Conservation (phyloP, 805 yeast species). For the Metschnikowia noctiluminum region DNA sequence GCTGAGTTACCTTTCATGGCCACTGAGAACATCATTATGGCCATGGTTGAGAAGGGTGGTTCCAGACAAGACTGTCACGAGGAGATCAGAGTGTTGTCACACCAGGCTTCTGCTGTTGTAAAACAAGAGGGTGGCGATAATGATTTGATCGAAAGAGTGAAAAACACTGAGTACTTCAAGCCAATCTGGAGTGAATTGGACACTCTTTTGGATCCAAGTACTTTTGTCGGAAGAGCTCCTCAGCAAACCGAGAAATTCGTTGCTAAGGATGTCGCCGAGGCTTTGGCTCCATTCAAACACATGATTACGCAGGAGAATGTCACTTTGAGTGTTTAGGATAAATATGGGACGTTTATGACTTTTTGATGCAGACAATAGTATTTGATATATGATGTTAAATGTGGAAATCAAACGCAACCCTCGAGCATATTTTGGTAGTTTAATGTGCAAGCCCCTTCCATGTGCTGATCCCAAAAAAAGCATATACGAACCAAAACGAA, state of each 20-base stretch:
- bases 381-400: neutral
- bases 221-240: constrained; percentile 98
- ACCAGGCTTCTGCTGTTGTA: constrained; percentile 95
- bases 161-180: constrained; percentile 71
- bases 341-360: neutral
- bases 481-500: no score
- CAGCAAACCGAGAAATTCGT: constrained; percentile 95
- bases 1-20: constrained; percentile 99
- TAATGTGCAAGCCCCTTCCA: no score
- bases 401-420: no score
- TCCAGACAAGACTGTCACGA: constrained; percentile 99
- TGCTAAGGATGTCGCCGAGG: constrained; percentile 76
- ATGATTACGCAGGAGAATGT: constrained; percentile 65
- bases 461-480: no score
- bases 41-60: constrained; percentile 97
- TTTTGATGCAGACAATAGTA: neutral
- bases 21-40: constrained; percentile 98
- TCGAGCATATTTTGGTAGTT: no score
- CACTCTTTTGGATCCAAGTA: constrained; percentile 77
- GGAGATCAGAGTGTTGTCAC: constrained; percentile 92
- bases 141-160: constrained; percentile 87
- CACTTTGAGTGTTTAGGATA: constrained; percentile 66
- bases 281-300: constrained; percentile 64
- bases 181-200: constrained; percentile 90
- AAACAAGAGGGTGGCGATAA: constrained; percentile 98